phyloP scores from a whole-genome alignment of 129 eudicot genomes.

The Artemisia annua region DNA sequence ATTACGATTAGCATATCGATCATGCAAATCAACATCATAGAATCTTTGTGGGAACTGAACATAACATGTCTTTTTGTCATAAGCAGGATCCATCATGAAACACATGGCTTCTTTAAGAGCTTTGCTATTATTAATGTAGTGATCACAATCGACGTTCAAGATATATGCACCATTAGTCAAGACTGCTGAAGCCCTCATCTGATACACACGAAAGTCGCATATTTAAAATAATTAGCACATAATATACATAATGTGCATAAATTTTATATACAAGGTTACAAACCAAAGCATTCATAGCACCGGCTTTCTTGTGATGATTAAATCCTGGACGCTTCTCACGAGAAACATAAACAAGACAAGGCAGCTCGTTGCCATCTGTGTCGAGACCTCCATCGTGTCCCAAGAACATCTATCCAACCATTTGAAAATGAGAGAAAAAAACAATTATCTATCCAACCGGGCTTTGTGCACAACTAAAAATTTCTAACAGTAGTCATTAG shows the following conservation, averaged over 20 bases:
- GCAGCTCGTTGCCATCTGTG: conserved; percentile 84
- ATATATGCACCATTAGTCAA: conserved; percentile 83
- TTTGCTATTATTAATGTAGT: conserved; percentile 85
- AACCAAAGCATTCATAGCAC: conserved; percentile 98
- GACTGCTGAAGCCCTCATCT: conserved; percentile 89
- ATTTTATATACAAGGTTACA: conserved; percentile 11
- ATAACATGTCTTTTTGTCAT: conserved; percentile 72
- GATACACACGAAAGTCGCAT: conserved; percentile 20
- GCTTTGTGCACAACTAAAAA: neutral
- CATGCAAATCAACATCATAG: conserved; percentile 79
- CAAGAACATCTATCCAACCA: conserved; percentile 62
- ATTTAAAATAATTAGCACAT: neutral
- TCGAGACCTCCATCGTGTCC: conserved; percentile 92
- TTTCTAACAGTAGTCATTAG: neutral
- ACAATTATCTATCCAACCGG: neutral
- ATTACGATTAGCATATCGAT: conserved; percentile 87
- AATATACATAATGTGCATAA: neutral
- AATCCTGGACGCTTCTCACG: conserved; percentile 96
- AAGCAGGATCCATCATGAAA: conserved; percentile 84
- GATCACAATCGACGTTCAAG: conserved; percentile 87
- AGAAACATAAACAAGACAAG: conserved; percentile 88
- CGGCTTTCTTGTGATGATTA: conserved; percentile 96
- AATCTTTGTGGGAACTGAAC: conserved; percentile 86
- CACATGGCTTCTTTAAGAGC: conserved; percentile 94
- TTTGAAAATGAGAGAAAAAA: neutral